Evolutionary conservation across 179 eudicot genomes (phyloP).

Genomic region (Beta corolliflora): DNA sequence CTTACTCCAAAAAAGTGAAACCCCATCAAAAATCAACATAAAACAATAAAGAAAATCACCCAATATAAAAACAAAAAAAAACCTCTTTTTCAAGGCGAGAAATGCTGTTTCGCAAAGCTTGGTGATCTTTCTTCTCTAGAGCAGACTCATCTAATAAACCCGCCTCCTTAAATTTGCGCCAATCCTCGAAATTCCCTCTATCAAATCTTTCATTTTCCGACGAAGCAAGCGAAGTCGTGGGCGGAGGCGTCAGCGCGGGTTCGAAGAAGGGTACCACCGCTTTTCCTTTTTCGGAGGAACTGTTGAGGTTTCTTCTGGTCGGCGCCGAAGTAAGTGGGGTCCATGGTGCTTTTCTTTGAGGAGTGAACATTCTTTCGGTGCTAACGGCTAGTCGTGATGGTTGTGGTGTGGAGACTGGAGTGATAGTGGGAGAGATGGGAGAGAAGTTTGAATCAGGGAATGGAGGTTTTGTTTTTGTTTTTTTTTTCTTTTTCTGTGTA

Average conservation of each 20-base stretch:
- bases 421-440: too few species aligned
- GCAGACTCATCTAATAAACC: constrained; percentile 73
- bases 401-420: neutral
- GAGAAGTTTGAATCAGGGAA: constrained; percentile 3
- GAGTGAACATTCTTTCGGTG: constrained; percentile 57
- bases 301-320: constrained; percentile 28
- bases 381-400: neutral
- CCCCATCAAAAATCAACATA: neutral
- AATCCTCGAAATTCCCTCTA: constrained; percentile 47
- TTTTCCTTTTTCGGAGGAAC: constrained; percentile 45
- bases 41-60: neutral
- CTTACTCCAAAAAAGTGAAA: neutral
- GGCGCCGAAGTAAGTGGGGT: constrained; percentile 45
- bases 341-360: constrained; percentile 54
- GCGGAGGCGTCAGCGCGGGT: constrained; percentile 65
- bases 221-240: constrained; percentile 43
- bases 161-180: constrained; percentile 78
- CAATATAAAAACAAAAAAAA: neutral
- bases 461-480: neutral
- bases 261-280: constrained; percentile 47
- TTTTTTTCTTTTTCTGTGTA: too few species aligned
- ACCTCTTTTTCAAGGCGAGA: constrained; percentile 70
- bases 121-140: constrained; percentile 59
- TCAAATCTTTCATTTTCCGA: constrained; percentile 17
- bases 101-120: constrained; percentile 43